Evolutionary conservation across 768 basidiomycete species (phyloP).

Genomic region (Plicaturopsis crispa): DNA sequence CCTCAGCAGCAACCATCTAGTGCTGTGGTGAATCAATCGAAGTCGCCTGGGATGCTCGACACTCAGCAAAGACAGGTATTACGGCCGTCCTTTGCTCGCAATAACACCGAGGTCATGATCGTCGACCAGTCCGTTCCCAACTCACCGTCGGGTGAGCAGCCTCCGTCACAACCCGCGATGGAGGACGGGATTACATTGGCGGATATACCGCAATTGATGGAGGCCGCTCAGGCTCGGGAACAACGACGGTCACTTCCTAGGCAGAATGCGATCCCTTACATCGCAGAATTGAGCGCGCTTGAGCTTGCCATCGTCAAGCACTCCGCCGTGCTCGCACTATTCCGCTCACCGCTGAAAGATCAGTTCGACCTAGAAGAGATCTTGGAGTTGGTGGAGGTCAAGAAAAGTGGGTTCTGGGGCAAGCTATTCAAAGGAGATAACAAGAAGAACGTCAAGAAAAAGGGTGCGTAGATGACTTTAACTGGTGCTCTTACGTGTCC

Average conservation of each 20-base stretch:
- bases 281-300: slow-evolving; percentile 77
- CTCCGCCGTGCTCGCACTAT: slow-evolving; percentile 75
- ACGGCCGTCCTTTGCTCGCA: slow-evolving; percentile 65
- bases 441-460: slow-evolving; percentile 89
- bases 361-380: slow-evolving; percentile 90
- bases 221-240: slow-evolving; percentile 85
- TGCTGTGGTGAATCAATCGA: slow-evolving; percentile 20
- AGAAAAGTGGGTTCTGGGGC: slow-evolving; percentile 95
- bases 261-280: slow-evolving; percentile 70
- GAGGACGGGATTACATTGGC: slow-evolving; percentile 90
- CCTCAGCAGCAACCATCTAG: slow-evolving; percentile 24
- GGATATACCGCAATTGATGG: slow-evolving; percentile 89
- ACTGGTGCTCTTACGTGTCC: slow-evolving; percentile 1
- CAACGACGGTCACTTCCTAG: slow-evolving; percentile 79
- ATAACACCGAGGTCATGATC: slow-evolving; percentile 84
- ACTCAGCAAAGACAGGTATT: slow-evolving; percentile 40
- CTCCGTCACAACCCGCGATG: slow-evolving; percentile 23
- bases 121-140: slow-evolving; percentile 74
- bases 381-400: slow-evolving; percentile 83
- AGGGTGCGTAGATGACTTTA: slow-evolving; percentile 43
- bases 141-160: slow-evolving; percentile 54
- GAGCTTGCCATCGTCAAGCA: slow-evolving; percentile 92
- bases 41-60: slow-evolving; percentile 22
- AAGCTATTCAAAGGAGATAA: slow-evolving; percentile 88
- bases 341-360: slow-evolving; percentile 70